Conservation (phyloP, 148 eudicot species). For the Diospyros kaki region DNA sequence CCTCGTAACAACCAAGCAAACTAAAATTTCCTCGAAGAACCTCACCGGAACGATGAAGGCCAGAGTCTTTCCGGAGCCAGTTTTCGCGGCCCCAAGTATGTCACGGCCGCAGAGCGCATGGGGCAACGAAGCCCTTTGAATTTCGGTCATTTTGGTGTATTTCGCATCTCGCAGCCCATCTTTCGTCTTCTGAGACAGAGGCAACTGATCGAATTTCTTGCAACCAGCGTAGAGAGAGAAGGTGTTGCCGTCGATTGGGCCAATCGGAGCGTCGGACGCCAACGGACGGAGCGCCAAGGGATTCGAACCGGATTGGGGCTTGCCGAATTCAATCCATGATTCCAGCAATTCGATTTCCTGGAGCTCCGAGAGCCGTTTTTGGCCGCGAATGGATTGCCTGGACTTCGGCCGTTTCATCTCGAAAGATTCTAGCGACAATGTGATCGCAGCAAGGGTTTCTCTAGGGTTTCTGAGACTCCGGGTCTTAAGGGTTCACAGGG, state of each 20-base stretch:
- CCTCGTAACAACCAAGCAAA: conserved; percentile 6
- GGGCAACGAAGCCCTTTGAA: conserved; percentile 88
- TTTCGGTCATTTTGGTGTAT: conserved; percentile 62
- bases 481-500: neutral
- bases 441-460: neutral
- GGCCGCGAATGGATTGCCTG: conserved; percentile 26
- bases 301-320: conserved; percentile 71
- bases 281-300: conserved; percentile 62
- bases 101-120: conserved; percentile 84
- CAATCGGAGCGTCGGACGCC: conserved; percentile 43
- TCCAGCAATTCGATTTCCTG: conserved; percentile 62
- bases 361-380: conserved; percentile 45
- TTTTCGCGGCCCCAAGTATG: conserved; percentile 90
- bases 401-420: conserved; percentile 54
- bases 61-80: conserved; percentile 88
- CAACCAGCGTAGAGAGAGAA: conserved; percentile 68
- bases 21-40: neutral
- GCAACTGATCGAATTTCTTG: conserved; percentile 59
- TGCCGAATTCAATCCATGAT: conserved; percentile 58
- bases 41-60: conserved; percentile 90
- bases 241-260: conserved; percentile 38
- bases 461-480: neutral
- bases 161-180: conserved; percentile 53
- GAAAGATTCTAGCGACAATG: neutral
- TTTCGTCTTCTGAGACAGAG: conserved; percentile 68